Evolutionary conservation across 495 filamentous ascomycete genomes (phyloP), one percentile per base, ranked within the genome.

Genomic region (Collariella sp.): DNA sequence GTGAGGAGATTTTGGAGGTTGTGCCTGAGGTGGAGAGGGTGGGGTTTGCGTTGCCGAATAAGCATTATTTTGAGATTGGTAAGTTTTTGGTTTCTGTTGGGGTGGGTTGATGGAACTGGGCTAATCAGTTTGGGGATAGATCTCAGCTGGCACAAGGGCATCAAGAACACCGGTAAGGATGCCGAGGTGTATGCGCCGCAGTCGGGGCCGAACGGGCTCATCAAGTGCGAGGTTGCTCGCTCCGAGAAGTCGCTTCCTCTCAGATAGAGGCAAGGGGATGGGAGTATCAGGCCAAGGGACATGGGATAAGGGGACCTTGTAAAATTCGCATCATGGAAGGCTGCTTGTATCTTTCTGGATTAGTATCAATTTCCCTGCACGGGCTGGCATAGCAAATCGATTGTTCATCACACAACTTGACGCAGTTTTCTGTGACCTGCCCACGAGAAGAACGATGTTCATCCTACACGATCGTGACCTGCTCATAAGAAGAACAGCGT

Each of bases 1-100:
- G 79, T 54, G 83, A 91, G 67, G 78, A 86, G 73, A 96, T 98
- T 59, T 75, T 98, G 58, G 87, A 76, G 16, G 80, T 74, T 23
- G 89, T 79, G 50, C 82, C 88, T 26, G 73, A 83, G 67, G 78
- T 89, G 10, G 82, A 87, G 39, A 73, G 79, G 12, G 87, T 90
- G 35, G 81, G 84, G 60, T 97, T 96, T 65, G 79, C 83, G 12
- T 75, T 98, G 65, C 93, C 93, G 19, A 98, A 98, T 73, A 96
- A 95, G 75, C 93, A 98, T 70, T 98, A 95, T 73, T 98, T 96
- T 66, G 93, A 96, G 70, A 85, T 96, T 73, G 86, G 90, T 95
- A 76, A 73, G 85, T 77, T 34, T 18, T 50, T 43, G 47, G 18
- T 29, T 11, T 26, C 31, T 33, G 7, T 35, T n/a, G n/a, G n/a